These are phyloP conservation scores for Apiospora hydei DNA, from an alignment of 2,329 filamentous ascomycete species.

Conservation along the genomic window DNA sequence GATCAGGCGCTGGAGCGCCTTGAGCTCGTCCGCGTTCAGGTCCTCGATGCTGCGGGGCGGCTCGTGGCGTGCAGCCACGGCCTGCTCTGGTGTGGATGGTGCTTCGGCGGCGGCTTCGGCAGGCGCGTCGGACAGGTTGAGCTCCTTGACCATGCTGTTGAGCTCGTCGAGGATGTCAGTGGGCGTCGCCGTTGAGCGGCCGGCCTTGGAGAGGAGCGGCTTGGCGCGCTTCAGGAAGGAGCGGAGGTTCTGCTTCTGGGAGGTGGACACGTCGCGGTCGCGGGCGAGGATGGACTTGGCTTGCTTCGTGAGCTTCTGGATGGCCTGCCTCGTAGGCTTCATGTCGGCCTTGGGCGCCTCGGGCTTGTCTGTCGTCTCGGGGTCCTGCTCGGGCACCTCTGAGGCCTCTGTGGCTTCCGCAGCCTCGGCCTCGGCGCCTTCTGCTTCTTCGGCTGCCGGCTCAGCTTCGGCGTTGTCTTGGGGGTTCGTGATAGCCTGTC, in stretches of 20 bases:
- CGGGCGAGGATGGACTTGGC: slow-evolving; percentile 68
- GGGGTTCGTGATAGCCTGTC: slow-evolving; percentile 32
- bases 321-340: slow-evolving; percentile 43
- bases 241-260: slow-evolving; percentile 78
- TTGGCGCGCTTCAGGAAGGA: slow-evolving; percentile 72
- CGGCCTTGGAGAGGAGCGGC: slow-evolving; percentile 65
- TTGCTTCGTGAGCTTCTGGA: slow-evolving; percentile 61
- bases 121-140: slow-evolving; percentile 46
- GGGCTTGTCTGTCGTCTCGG: slow-evolving; percentile 45
- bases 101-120: slow-evolving; percentile 25
- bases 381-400: slow-evolving; percentile 44
- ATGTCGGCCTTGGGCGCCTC: slow-evolving; percentile 35
- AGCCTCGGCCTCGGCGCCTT: slow-evolving; percentile 35
- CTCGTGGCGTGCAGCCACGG: slow-evolving; percentile 23
- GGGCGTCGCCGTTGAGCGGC: slow-evolving; percentile 42
- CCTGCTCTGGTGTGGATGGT: neutral
- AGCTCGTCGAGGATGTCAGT: slow-evolving; percentile 62
- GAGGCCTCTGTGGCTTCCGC: slow-evolving; percentile 34
- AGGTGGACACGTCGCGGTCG: slow-evolving; percentile 58
- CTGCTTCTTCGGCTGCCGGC: slow-evolving; percentile 33
- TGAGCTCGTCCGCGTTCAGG: slow-evolving; percentile 60
- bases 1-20: slow-evolving; percentile 63
- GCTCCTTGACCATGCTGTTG: slow-evolving; percentile 54
- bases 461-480: slow-evolving; percentile 26
- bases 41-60: slow-evolving; percentile 43